phyloP scores from a whole-genome alignment of 257 asterid genomes.

The Parsonsia alboflavescens region DNA sequence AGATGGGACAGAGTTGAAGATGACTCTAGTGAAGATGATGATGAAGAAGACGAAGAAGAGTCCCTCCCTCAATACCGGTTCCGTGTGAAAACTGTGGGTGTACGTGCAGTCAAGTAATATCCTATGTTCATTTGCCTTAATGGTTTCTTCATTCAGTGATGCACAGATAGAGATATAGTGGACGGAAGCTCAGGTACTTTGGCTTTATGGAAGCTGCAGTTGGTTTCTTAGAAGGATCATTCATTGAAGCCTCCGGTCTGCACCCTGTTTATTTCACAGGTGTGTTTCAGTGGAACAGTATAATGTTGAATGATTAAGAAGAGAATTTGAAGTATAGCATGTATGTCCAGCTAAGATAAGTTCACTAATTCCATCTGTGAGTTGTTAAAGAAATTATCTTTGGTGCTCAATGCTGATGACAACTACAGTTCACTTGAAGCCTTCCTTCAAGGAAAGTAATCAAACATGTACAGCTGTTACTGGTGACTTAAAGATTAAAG shows the following conservation, averaged over 20 bases:
- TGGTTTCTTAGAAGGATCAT: background rate
- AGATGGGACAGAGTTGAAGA: slow-evolving; percentile 90
- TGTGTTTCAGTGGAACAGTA: background rate
- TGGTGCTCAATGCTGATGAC: background rate
- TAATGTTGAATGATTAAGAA: background rate
- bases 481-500: background rate
- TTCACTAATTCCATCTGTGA: background rate
- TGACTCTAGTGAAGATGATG: slow-evolving; percentile 73
- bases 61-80: slow-evolving; percentile 78
- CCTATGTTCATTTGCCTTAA: slow-evolving; percentile 4
- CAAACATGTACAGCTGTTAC: background rate
- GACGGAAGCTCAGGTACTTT: slow-evolving; percentile 1
- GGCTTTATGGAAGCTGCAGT: slow-evolving; percentile 13
- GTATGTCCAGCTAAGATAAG: background rate
- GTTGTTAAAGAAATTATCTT: background rate
- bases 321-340: background rate
- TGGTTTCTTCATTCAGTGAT: slow-evolving; percentile 6
- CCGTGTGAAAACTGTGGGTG: slow-evolving; percentile 82
- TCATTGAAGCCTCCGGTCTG: background rate
- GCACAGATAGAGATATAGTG: slow-evolving; percentile 15
- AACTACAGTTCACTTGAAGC: background rate
- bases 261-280: slow-evolving; percentile 1
- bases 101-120: slow-evolving; percentile 62
- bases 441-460: background rate
- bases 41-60: slow-evolving; percentile 42